A percentile compares a stretch with the other conserved stretches of the same genome.
These are phyloP conservation scores for Trametes hirsuta DNA, from an alignment of 1,284 basidiomycete genomes.

Conservation along the genomic window DNA sequence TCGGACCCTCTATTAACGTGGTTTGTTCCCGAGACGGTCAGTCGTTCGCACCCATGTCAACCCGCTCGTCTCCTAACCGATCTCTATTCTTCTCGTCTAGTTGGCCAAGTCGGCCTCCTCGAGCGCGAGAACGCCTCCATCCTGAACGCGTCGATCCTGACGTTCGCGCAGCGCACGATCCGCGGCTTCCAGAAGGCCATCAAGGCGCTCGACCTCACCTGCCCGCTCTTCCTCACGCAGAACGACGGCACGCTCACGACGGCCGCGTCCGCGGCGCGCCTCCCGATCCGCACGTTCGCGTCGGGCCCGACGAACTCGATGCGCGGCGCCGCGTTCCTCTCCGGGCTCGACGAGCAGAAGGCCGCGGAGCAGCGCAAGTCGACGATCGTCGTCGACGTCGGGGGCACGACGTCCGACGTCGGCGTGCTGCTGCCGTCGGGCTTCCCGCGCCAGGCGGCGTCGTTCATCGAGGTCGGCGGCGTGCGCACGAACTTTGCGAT, in stretches of 20 bases:
- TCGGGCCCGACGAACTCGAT: constrained; percentile 66
- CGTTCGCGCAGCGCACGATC: constrained; percentile 55
- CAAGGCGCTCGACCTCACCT: constrained; percentile 46
- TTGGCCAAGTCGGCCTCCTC: constrained; percentile 58
- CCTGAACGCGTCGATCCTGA: constrained; percentile 59
- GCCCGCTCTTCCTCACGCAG: constrained; percentile 60
- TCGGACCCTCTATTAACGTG: constrained; percentile 44
- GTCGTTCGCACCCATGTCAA: neutral
- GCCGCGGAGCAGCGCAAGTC: constrained; percentile 38
- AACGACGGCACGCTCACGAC: constrained; percentile 63
- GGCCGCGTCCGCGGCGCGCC: constrained; percentile 50
- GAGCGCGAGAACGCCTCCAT: constrained; percentile 68
- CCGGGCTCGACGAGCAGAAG: constrained; percentile 43
- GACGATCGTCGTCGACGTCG: constrained; percentile 59
- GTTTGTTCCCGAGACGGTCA: constrained; percentile 46
- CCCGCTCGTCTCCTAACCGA: neutral
- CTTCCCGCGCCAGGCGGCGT: constrained; percentile 54
- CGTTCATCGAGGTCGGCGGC: constrained; percentile 48
- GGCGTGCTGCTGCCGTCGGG: constrained; percentile 55
- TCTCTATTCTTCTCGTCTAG: constrained; percentile 32
- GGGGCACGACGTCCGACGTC: constrained; percentile 59
- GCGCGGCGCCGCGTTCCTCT: constrained; percentile 60
- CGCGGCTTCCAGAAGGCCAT: constrained; percentile 53
- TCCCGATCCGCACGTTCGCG: constrained; percentile 66
- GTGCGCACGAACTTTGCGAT: constrained; percentile 51